Evolutionary conservation across 2,329 filamentous ascomycete genomes (phyloP), one percentile per base, ranked within the genome.

Genomic region (Emergomyces pasteurianus): DNA sequence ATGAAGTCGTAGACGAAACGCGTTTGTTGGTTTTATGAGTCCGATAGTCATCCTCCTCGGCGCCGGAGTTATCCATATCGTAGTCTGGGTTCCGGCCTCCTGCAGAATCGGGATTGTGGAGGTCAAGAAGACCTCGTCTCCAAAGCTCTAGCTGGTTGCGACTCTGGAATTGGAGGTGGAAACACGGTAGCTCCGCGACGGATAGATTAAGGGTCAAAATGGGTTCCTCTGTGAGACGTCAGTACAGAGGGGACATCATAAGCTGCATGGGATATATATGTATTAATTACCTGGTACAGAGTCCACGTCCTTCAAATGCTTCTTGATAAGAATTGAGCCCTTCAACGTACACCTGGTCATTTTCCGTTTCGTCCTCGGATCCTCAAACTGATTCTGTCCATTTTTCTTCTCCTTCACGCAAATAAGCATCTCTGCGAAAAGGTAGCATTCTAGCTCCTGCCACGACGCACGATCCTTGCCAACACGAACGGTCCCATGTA

Each of bases 371-470:
- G 79, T 71, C 4, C 76, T 75, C 1, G 75, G 67, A 28, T 78
- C 78, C n/a, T 83, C 87, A 83, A 89, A 92, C 65, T 89, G 84
- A 58, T 84, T 81, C 46, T 81, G 79, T 63, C 68, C 72, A 54
- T 80, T 75, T 77, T 92, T 96, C 82, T 96, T 97, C 76, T 97
- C 94, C 76, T 97, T 99, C 63, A 99, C 91, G 71, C 94, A 99
- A 65, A 99, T 99, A 68, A 99, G 87, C 94, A 99, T 99, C 77
- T 99, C 94, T 4, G 88, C 90, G 71, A 99, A 99, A 36, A 99
- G 82, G 73, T 90, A 99, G 74, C 94, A 99, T 73, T 99, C 92
- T 60, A 99, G 78, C 73, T 97, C 94, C 78, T 99, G 94, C 94
- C 94, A 99, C 7, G 92, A 92, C 65, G 92, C 82, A 66, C 91